phyloP scores from a whole-genome alignment of 1,284 basidiomycete genomes.

The Ustilago vetiveriae region DNA sequence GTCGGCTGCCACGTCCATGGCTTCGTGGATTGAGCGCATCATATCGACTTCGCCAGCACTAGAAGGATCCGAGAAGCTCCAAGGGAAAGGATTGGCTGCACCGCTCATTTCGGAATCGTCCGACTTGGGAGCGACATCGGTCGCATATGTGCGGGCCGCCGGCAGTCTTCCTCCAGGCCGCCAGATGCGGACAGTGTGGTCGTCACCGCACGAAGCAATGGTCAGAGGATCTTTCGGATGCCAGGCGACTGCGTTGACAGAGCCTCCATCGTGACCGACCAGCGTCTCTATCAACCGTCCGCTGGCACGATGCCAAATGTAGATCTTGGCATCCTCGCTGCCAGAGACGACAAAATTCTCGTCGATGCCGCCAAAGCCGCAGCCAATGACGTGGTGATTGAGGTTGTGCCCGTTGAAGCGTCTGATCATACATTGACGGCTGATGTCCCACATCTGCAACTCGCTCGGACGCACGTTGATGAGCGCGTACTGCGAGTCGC shows the following conservation, averaged over 20 bases:
- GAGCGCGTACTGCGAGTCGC: constrained; percentile 85
- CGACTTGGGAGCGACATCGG: constrained; percentile 20
- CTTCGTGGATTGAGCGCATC: constrained; percentile 39
- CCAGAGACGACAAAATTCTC: constrained; percentile 91
- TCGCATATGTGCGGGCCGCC: neutral
- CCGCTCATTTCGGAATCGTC: constrained; percentile 44
- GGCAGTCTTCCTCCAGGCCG: constrained; percentile 32
- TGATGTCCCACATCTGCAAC: constrained; percentile 85
- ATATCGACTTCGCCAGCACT: constrained; percentile 29
- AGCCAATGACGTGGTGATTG: constrained; percentile 79
- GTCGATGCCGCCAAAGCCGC: constrained; percentile 91
- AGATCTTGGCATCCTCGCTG: constrained; percentile 82
- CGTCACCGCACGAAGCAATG: constrained; percentile 75
- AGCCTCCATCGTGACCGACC: constrained; percentile 82
- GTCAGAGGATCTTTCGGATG: constrained; percentile 83
- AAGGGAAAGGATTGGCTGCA: constrained; percentile 46
- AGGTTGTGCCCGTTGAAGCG: constrained; percentile 55
- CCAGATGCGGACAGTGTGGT: constrained; percentile 61
- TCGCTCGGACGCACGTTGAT: constrained; percentile 78
- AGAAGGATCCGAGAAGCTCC: constrained; percentile 31
- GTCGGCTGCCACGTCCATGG: constrained; percentile 28
- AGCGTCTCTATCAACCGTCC: constrained; percentile 83
- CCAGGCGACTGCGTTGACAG: constrained; percentile 96
- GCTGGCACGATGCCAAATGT: constrained; percentile 92
- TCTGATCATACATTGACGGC: constrained; percentile 73